Conservation (phyloP, 164 flowering plant species). For the Vitis labrusca region DNA sequence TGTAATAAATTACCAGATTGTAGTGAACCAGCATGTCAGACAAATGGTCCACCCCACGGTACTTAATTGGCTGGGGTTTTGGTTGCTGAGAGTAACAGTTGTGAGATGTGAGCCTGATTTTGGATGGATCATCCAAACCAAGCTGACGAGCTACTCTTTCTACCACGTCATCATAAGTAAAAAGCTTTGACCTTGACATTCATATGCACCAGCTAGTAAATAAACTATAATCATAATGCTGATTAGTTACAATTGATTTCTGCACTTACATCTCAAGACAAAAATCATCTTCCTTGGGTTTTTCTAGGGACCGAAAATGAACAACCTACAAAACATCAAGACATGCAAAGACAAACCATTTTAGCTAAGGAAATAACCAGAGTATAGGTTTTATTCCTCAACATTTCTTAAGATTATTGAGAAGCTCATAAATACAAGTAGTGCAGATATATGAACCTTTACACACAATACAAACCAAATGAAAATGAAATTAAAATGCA, state of each 20-base stretch:
- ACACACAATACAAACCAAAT: too few species aligned
- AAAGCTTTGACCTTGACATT: constrained; percentile 53
- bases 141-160: constrained; percentile 70
- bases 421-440: too few species aligned
- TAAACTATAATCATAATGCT: neutral
- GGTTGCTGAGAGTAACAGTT: constrained; percentile 81
- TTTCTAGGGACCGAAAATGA: constrained; percentile 62
- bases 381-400: neutral
- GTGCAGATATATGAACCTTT: too few species aligned
- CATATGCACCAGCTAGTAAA: neutral
- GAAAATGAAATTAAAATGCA: too few species aligned
- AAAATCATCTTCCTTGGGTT: constrained; percentile 70
- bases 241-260: too few species aligned
- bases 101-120: constrained; percentile 77
- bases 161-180: constrained; percentile 84
- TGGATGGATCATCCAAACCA: constrained; percentile 79
- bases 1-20: neutral
- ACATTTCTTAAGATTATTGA: neutral
- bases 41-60: constrained; percentile 63
- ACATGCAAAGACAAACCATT: neutral
- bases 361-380: neutral
- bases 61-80: constrained; percentile 65
- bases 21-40: constrained; percentile 27
- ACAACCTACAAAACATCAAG: constrained; percentile 47
- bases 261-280: constrained; percentile 59